Percentiles rank a stretch among this genome's conserved stretches.
phyloP scores from a whole-genome alignment of 208 protist genomes.

The Trypanosoma avium region DNA sequence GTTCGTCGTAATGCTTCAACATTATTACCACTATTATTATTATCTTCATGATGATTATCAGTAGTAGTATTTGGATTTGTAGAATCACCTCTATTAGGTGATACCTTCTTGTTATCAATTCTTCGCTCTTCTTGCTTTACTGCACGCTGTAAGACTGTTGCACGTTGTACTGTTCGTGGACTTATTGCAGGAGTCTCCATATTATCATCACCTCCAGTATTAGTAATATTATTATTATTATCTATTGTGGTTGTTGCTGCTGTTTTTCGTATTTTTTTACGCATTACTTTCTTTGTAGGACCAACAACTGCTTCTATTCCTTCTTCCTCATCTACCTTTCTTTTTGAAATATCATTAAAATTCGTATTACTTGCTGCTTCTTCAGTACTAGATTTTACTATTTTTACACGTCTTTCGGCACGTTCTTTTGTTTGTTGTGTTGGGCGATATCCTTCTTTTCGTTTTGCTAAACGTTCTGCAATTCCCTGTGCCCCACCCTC shows the following conservation, averaged over 20 bases:
- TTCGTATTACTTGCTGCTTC: background rate
- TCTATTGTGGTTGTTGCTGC: background rate
- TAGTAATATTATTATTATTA: too few species aligned
- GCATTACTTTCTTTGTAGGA: too few species aligned
- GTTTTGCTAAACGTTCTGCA: slow-evolving; percentile 63
- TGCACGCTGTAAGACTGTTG: slow-evolving; percentile 20
- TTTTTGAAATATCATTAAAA: background rate
- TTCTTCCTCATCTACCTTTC: background rate
- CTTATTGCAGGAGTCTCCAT: too few species aligned
- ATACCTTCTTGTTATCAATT: background rate
- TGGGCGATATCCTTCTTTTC: slow-evolving; percentile 57
- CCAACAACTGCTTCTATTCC: too few species aligned
- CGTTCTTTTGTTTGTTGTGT: slow-evolving; percentile 19
- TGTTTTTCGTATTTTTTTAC: too few species aligned
- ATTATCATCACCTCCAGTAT: background rate
- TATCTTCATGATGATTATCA: background rate
- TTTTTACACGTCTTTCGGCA: slow-evolving; percentile 26
- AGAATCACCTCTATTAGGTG: background rate
- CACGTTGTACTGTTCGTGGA: background rate
- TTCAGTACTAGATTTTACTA: slow-evolving; percentile 14
- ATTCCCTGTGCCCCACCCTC: slow-evolving; percentile 52
- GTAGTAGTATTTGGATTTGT: background rate
- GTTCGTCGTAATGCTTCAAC: slow-evolving; percentile 15
- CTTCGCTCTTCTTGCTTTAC: slow-evolving; percentile 12
- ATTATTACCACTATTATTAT: background rate